Percentiles rank a stretch among this genome's conserved stretches.
Evolutionary conservation across 2,329 filamentous ascomycete species (phyloP).

Genomic region (Bipolaris bicolor): DNA sequence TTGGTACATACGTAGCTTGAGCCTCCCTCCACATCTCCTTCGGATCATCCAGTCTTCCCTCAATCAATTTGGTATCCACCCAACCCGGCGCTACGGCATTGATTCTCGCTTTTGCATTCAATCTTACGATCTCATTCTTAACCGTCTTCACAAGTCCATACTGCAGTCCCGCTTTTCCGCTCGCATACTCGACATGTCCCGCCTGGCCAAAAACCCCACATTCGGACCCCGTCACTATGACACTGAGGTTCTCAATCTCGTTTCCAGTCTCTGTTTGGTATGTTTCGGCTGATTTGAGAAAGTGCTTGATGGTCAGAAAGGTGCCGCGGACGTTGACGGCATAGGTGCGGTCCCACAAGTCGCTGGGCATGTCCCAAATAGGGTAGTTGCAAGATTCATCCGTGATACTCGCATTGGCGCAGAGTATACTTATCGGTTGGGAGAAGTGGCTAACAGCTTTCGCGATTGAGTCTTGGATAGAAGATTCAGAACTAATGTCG

Average conservation of each 20-base stretch:
- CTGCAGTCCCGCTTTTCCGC: conserved; percentile 56
- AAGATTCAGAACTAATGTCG: conserved; percentile 57
- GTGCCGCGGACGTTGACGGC: conserved; percentile 59
- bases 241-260: conserved; percentile 58
- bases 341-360: conserved; percentile 61
- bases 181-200: conserved; percentile 59
- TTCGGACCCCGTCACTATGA: conserved; percentile 62
- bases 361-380: conserved; percentile 60
- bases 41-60: conserved; percentile 58
- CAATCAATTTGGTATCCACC: conserved; percentile 57
- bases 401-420: conserved; percentile 60
- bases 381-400: conserved; percentile 57
- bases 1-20: conserved; percentile 52
- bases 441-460: conserved; percentile 55
- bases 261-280: conserved; percentile 47
- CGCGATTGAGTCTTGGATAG: conserved; percentile 51
- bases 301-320: conserved; percentile 63
- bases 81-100: conserved; percentile 60
- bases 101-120: conserved; percentile 59
- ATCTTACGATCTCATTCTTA: conserved; percentile 61
- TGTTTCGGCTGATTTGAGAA: conserved; percentile 53
- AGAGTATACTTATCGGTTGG: conserved; percentile 58
- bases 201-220: conserved; percentile 59
- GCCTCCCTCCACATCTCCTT: conserved; percentile 58
- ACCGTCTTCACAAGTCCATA: conserved; percentile 60